These are phyloP conservation scores for Xanthoconium separans DNA, from an alignment of 1,284 basidiomycete species.

Conservation along the genomic window DNA sequence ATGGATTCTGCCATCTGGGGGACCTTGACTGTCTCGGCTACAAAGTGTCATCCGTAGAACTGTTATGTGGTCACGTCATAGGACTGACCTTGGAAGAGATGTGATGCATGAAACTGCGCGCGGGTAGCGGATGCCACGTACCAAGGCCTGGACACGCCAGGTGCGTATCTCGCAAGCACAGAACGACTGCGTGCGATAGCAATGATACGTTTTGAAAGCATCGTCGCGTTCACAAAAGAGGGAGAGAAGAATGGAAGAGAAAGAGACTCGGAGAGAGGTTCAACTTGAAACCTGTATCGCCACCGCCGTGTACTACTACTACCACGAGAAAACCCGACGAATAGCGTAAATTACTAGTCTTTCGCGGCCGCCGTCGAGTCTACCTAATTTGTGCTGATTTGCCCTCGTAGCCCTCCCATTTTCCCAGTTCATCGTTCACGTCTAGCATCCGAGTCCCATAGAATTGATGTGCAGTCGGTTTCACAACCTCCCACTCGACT, in stretches of 20 bases:
- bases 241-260: neutral
- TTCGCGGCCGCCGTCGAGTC: neutral
- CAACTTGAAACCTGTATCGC: slow-evolving; percentile 15
- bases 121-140: slow-evolving; percentile 54
- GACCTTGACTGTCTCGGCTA: slow-evolving; percentile 91
- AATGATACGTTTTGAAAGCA: slow-evolving; percentile 73
- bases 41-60: slow-evolving; percentile 1
- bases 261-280: neutral
- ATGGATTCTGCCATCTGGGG: slow-evolving; percentile 99
- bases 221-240: slow-evolving; percentile 26
- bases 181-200: slow-evolving; percentile 63
- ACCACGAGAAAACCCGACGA: slow-evolving; percentile 9
- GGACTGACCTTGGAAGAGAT: slow-evolving; percentile 61
- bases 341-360: neutral
- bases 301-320: slow-evolving; percentile 5
- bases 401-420: slow-evolving; percentile 62
- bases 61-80: slow-evolving; percentile 21
- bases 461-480: slow-evolving; percentile 63
- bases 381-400: slow-evolving; percentile 34
- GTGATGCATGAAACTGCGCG: slow-evolving; percentile 68
- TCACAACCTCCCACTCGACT: slow-evolving; percentile 48
- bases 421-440: slow-evolving; percentile 50
- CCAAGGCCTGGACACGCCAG: slow-evolving; percentile 52
- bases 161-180: slow-evolving; percentile 40
- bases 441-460: slow-evolving; percentile 62